Evolutionary conservation across 2,329 filamentous ascomycete genomes (phyloP), one percentile per base, ranked within the genome.

Genomic region (Penicillium concentricum): DNA sequence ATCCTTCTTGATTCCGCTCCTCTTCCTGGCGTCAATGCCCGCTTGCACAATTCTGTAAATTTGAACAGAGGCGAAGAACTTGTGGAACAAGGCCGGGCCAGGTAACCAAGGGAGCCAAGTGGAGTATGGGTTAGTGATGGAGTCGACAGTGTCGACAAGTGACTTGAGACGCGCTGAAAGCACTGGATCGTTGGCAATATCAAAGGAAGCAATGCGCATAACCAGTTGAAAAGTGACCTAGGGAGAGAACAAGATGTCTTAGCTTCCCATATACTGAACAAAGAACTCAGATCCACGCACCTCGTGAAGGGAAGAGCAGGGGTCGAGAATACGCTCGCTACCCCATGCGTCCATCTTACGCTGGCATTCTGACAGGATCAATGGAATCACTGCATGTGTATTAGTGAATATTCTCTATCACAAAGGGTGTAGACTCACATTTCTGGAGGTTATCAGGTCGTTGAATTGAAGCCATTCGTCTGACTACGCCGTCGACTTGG

Each of bases 191-290:
- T 53, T 34, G 20, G 54, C 38, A 7, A 59, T 52, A 39, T 59
- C 57, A 41, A 56, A 56, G 10, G 48, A 57, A 35, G 43, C 43
- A 26, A 35, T 45, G 18, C 42, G 28, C 53, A 59, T 59, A 18
- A 59, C 28, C 30, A 56, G 20, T 6, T 52, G 42, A 30, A 59
- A 59, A 3, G 57, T 35, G 18, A 59, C 26, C 57, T 59, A 16
- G 15, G 8, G 10, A 12, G 3, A 20, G 15, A 18, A 6, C 1
- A 20, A 7, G 15, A 10, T 34, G 20, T 35, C 18, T 54, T 7
- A 49, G 26, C 34, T n/a, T 20, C 15, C 16, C 15, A 20, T n/a
- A 20, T 12, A 20, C 8, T 12, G 8, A 18, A 12, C 3, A 24
- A n/a, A 13, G 12, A 34, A 12, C 8, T 28, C 15, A n/a, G 6